Conservation (phyloP, 371 early-diverging fungal species). For the Mortierella sp. region DNA sequence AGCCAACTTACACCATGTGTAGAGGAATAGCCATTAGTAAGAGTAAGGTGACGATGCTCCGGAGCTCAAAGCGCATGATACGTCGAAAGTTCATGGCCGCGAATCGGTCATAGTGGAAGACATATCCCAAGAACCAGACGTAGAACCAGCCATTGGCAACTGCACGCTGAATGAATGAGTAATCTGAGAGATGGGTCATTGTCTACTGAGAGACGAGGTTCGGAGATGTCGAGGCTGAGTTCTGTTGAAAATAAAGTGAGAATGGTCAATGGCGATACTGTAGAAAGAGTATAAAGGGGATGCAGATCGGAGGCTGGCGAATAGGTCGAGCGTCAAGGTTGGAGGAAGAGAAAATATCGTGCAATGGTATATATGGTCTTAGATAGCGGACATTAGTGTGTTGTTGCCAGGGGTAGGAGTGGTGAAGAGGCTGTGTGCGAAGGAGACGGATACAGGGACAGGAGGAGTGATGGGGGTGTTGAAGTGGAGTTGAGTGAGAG, state of each 20-base stretch:
- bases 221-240: not conserved
- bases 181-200: slow-evolving; percentile 36
- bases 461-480: slow-evolving; percentile 1
- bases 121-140: slow-evolving; percentile 34
- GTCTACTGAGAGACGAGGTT: not conserved
- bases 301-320: not conserved
- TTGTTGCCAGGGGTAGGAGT: not conserved
- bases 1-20: slow-evolving; percentile 29
- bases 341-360: not conserved
- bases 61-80: slow-evolving; percentile 36
- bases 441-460: not conserved
- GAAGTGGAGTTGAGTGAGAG: not conserved
- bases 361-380: not conserved
- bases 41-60: slow-evolving; percentile 32
- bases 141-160: slow-evolving; percentile 31
- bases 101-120: slow-evolving; percentile 32
- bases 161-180: slow-evolving; percentile 25
- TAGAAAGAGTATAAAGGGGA: not conserved
- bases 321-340: not conserved
- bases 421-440: not conserved
- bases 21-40: slow-evolving; percentile 28
- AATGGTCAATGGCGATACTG: not conserved
- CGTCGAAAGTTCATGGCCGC: slow-evolving; percentile 19
- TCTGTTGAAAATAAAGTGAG: not conserved
- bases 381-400: not conserved